Conservation (phyloP, 139 green algal genomes). For the Chloropicon primus region DNA sequence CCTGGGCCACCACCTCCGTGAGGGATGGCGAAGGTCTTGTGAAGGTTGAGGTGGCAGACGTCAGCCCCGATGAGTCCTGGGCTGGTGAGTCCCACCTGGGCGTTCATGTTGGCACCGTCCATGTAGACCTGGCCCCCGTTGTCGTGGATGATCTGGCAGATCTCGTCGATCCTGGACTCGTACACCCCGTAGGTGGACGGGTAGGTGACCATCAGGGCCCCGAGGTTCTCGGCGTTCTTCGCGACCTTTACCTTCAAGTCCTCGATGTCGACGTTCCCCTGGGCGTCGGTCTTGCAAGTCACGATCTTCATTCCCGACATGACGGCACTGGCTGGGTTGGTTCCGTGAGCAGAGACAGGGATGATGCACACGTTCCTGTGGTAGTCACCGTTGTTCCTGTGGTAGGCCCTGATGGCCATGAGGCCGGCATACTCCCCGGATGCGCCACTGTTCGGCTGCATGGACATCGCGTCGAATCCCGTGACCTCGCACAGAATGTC, state of each 20-base stretch:
- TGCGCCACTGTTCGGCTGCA: slow-evolving; percentile 92
- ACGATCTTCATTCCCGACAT: slow-evolving; percentile 98
- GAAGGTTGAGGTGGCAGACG: slow-evolving; percentile 98
- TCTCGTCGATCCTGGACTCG: slow-evolving; percentile 89
- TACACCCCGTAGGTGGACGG: slow-evolving; percentile 55
- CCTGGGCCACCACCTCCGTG: slow-evolving; percentile 78
- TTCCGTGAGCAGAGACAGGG: slow-evolving; percentile 90
- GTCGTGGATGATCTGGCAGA: slow-evolving; percentile 90
- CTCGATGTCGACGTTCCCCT: slow-evolving; percentile 88
- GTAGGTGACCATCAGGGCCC: slow-evolving; percentile 86
- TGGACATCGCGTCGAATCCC: slow-evolving; percentile 88
- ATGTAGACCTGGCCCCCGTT: slow-evolving; percentile 96
- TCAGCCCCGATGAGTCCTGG: slow-evolving; percentile 95
- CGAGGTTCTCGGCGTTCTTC: slow-evolving; percentile 82
- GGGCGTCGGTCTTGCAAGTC: slow-evolving; percentile 57
- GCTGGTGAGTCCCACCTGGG: slow-evolving; percentile 84
- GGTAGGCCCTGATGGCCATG: slow-evolving; percentile 95
- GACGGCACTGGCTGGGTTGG: slow-evolving; percentile 90
- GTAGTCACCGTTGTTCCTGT: slow-evolving; percentile 62
- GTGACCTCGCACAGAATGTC: slow-evolving; percentile 90
- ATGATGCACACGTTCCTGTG: slow-evolving; percentile 98
- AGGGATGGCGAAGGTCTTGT: slow-evolving; percentile 99
- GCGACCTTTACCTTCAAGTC: slow-evolving; percentile 73
- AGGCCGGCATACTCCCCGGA: slow-evolving; percentile 95
- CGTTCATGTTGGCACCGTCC: slow-evolving; percentile 99